Evolutionary conservation across 768 basidiomycete species (phyloP).

Genomic region (Podaxis sp.): DNA sequence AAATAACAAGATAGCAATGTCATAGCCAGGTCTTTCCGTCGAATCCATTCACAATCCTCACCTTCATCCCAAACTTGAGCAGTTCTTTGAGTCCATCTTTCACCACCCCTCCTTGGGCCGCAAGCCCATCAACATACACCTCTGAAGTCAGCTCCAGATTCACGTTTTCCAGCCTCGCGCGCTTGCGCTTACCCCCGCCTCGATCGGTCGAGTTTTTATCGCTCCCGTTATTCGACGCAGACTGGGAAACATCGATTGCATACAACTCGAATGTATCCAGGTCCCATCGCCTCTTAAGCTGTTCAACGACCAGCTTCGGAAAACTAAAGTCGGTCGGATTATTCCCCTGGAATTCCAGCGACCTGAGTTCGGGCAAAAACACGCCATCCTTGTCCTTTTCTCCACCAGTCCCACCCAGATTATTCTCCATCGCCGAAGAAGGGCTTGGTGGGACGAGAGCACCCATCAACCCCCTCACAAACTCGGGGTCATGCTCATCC

Average conservation of each 20-base stretch:
- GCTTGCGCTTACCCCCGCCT: neutral
- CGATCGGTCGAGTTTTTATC: neutral
- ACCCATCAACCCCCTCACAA: conserved; percentile 11
- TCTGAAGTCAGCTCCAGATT: conserved; percentile 12
- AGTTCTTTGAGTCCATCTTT: neutral
- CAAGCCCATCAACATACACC: conserved; percentile 10
- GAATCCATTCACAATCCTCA: conserved; percentile 5
- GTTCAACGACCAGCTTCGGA: conserved; percentile 4
- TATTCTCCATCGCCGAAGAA: neutral
- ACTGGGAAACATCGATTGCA: neutral
- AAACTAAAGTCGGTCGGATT: conserved; percentile 8
- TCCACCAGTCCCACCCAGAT: neutral
- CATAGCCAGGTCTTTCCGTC: conserved; percentile 7
- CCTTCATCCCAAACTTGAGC: neutral
- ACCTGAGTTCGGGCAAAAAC: conserved; percentile 8
- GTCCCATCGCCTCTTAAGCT: conserved; percentile 7
- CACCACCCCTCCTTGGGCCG: neutral
- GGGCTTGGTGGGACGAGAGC: neutral
- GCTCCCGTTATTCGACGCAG: neutral
- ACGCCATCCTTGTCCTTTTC: neutral
- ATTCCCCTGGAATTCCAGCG: conserved; percentile 8
- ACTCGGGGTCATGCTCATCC: conserved; percentile 11
- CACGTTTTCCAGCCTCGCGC: conserved; percentile 4
- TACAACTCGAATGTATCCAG: neutral
- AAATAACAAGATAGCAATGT: neutral